Percentiles rank a stretch among this genome's conserved stretches.
Conservation (phyloP, 2,329 filamentous ascomycete genomes). For the Mycosphaerelloides madeirae region DNA sequence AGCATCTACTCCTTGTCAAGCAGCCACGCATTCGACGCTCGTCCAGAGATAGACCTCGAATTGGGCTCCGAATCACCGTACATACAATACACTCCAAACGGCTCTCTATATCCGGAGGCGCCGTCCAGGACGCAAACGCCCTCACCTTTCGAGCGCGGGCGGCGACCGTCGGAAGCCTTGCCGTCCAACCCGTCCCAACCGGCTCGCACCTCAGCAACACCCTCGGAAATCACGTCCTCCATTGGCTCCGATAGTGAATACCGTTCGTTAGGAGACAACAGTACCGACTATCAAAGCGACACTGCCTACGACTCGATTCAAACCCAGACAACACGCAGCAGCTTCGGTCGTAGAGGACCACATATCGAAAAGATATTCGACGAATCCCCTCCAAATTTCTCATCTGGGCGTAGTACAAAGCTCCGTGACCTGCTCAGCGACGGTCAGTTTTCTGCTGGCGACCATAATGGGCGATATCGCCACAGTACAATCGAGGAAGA, state of each 20-base stretch:
- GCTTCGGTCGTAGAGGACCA: conserved; percentile 63
- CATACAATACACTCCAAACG: conserved; percentile 13
- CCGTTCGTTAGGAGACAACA: conserved; percentile 68
- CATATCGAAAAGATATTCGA: conserved; percentile 75
- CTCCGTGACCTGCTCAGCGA: conserved; percentile 48
- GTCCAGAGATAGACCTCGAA: conserved; percentile 23
- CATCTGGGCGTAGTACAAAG: conserved; percentile 31
- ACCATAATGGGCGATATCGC: conserved; percentile 31
- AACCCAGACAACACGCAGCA: conserved; percentile 63
- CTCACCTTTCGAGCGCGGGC: conserved; percentile 12
- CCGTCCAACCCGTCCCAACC: conserved; percentile 12
- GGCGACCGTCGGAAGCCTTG: conserved; percentile 13
- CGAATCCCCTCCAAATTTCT: conserved; percentile 53
- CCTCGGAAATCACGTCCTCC: conserved; percentile 60
- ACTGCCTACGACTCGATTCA: conserved; percentile 72
- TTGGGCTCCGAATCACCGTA: conserved; percentile 16
- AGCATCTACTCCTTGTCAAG: conserved; percentile 26
- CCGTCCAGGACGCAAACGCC: conserved; percentile 12
- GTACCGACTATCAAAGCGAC: conserved; percentile 73
- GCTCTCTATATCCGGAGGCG: conserved; percentile 11
- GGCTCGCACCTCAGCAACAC: conserved; percentile 50
- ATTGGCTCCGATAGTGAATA: conserved; percentile 65
- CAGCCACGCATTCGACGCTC: conserved; percentile 11
- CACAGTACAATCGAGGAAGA: conserved; percentile 49
- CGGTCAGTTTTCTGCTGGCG: conserved; percentile 40